Conservation (phyloP, 2,329 filamentous ascomycete genomes). For the Zymoseptoria ardabiliae region DNA sequence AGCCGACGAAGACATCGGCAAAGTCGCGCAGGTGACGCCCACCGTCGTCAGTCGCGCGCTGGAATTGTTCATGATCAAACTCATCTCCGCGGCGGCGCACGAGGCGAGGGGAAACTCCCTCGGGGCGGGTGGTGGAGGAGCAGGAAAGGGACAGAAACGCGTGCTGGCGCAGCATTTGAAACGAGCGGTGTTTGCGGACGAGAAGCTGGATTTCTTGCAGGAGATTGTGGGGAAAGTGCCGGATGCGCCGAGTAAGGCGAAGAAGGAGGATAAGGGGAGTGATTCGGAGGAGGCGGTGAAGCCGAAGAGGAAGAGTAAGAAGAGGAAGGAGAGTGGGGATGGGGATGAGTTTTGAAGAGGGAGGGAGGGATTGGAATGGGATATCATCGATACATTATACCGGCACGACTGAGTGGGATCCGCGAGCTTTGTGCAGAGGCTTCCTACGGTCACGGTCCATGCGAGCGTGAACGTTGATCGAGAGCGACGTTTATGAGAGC, state of each 20-base stretch:
- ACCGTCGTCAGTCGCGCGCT: conserved; percentile 83
- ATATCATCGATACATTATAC: not conserved
- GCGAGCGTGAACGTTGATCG: too few relatives aligned
- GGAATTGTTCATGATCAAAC: conserved; percentile 93
- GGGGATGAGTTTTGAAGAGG: conserved; percentile 1
- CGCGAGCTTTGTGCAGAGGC: too few relatives aligned
- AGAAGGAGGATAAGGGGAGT: conserved; percentile 26
- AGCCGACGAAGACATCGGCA: conserved; percentile 94
- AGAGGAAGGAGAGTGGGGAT: conserved; percentile 24
- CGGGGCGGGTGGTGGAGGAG: conserved; percentile 8
- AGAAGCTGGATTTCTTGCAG: conserved; percentile 87
- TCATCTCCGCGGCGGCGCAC: conserved; percentile 80
- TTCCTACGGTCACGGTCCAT: too few relatives aligned
- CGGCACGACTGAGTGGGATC: too few relatives aligned
- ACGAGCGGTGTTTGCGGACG: conserved; percentile 76
- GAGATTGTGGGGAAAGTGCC: conserved; percentile 86
- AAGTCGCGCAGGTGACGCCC: conserved; percentile 94
- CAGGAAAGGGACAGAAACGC: conserved; percentile 57
- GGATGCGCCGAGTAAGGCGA: conserved; percentile 49
- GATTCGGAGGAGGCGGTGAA: conserved; percentile 22
- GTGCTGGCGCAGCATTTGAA: conserved; percentile 89
- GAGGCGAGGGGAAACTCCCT: conserved; percentile 54
- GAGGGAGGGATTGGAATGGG: not conserved
- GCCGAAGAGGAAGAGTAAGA: conserved; percentile 20
- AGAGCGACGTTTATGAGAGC: too few relatives aligned